Conservation (phyloP, 2,329 filamentous ascomycete species). For the Hawksworthiomyces lignivorus region DNA sequence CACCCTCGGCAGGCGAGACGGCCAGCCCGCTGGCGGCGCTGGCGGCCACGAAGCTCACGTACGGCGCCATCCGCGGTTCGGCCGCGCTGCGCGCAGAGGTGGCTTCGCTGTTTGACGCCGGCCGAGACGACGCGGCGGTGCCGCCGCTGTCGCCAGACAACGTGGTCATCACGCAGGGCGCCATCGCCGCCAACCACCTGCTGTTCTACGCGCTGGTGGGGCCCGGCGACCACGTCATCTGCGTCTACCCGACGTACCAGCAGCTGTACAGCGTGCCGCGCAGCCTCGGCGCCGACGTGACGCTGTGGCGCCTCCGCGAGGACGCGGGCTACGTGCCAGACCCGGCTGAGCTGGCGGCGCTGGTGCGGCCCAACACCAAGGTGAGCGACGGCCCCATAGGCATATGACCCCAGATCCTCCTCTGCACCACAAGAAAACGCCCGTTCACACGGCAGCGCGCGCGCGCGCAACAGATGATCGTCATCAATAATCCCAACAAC, state of each 20-base stretch:
- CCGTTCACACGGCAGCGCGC: no score
- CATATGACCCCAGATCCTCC: no score
- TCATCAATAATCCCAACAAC: conserved; percentile 70
- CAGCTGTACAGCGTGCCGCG: conserved; percentile 71
- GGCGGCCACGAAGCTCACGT: conserved; percentile 51
- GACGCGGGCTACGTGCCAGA: conserved; percentile 61
- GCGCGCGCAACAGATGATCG: no score
- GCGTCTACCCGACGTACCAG: conserved; percentile 81
- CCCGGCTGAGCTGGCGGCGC: conserved; percentile 52
- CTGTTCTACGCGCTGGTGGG: conserved; percentile 64
- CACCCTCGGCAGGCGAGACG: conserved; percentile 19
- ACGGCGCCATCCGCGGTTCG: conserved; percentile 67
- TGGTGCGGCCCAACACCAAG: conserved; percentile 65
- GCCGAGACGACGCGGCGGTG: conserved; percentile 27
- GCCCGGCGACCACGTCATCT: conserved; percentile 74
- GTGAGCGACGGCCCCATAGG: conserved; percentile 43
- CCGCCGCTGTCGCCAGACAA: conserved; percentile 43
- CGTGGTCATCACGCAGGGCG: conserved; percentile 70
- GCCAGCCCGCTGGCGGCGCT: conserved; percentile 35
- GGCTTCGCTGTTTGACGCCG: conserved; percentile 43
- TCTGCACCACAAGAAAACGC: no score
- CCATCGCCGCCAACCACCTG: conserved; percentile 80
- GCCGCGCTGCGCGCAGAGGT: conserved; percentile 55
- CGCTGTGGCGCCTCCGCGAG: conserved; percentile 63
- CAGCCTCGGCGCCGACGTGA: conserved; percentile 68